A percentile compares a stretch with the other conserved stretches of the same genome.
Conservation (phyloP, 805 yeast genomes). For the Zygotorulaspora danielsina region DNA sequence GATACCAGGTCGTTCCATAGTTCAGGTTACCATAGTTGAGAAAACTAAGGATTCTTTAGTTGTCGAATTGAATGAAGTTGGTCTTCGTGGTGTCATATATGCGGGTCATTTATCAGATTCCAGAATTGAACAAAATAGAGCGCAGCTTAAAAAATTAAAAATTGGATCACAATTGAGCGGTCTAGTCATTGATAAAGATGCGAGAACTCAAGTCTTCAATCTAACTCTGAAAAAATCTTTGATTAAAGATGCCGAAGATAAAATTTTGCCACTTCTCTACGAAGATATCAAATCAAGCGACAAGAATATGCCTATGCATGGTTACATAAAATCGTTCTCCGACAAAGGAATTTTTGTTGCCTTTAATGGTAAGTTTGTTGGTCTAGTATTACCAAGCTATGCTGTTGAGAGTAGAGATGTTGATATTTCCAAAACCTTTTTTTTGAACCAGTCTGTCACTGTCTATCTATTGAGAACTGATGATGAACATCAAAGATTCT, state of each 20-base stretch:
- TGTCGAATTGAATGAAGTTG: constrained; percentile 51
- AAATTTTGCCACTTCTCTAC: constrained; percentile 53
- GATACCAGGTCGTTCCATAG: constrained; percentile 57
- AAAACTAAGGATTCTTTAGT: constrained; percentile 69
- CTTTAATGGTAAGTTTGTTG: constrained; percentile 76
- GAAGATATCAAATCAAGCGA: constrained; percentile 47
- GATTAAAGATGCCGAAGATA: constrained; percentile 55
- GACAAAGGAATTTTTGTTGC: constrained; percentile 76
- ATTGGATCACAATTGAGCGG: constrained; percentile 60
- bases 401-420: constrained; percentile 52
- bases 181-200: constrained; percentile 63
- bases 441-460: constrained; percentile 64
- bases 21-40: constrained; percentile 60
- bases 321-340: constrained; percentile 77
- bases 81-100: constrained; percentile 64
- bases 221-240: constrained; percentile 63
- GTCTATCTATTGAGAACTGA: constrained; percentile 66
- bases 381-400: constrained; percentile 73
- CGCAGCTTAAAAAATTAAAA: constrained; percentile 53
- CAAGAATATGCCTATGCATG: constrained; percentile 50
- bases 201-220: constrained; percentile 54
- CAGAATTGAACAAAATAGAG: constrained; percentile 67
- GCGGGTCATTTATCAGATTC: constrained; percentile 77
- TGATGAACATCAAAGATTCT: constrained; percentile 64
- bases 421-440: constrained; percentile 52